phyloP scores from a whole-genome alignment of 1,139 yeast species.

The Suhomyces bribrorum region DNA sequence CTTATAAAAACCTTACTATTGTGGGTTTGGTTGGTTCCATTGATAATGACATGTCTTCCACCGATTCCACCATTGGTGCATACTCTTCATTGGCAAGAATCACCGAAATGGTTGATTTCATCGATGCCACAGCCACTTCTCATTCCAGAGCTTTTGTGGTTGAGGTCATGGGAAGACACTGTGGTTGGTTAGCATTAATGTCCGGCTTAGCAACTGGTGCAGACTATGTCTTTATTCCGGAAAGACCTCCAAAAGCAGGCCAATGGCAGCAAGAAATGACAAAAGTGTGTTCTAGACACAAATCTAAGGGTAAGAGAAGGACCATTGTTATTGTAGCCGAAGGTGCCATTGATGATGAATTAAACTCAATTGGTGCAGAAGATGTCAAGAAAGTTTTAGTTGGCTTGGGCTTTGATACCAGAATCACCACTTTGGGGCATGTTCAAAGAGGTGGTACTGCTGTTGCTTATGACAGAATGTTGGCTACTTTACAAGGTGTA shows the following conservation, averaged over 20 bases:
- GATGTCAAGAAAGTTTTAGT: constrained; percentile 71
- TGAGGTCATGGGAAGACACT: constrained; percentile 89
- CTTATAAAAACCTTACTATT: constrained; percentile 61
- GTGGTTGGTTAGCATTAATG: constrained; percentile 87
- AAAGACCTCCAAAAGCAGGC: constrained; percentile 62
- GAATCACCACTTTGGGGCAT: constrained; percentile 79
- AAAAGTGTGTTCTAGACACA: constrained; percentile 63
- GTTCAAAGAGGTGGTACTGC: constrained; percentile 89
- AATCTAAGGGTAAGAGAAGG: constrained; percentile 72
- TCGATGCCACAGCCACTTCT: constrained; percentile 81
- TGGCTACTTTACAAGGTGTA: constrained; percentile 82
- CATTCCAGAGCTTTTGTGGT: constrained; percentile 83
- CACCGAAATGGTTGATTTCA: constrained; percentile 75
- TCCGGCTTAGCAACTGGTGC: constrained; percentile 84
- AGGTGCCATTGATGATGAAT: constrained; percentile 72
- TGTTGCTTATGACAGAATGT: constrained; percentile 72
- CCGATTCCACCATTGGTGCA: constrained; percentile 83
- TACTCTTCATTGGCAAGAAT: constrained; percentile 76
- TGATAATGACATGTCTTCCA: constrained; percentile 81
- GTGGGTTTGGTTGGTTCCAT: constrained; percentile 82
- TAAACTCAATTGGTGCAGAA: constrained; percentile 64
- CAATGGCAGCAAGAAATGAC: constrained; percentile 68
- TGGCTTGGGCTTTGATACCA: constrained; percentile 71
- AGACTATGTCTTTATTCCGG: constrained; percentile 78
- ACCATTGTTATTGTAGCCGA: constrained; percentile 83